Percentiles rank a stretch among this genome's conserved stretches.
phyloP scores from a whole-genome alignment of 116 monocot genomes.

The Cymodocea nodosa region DNA sequence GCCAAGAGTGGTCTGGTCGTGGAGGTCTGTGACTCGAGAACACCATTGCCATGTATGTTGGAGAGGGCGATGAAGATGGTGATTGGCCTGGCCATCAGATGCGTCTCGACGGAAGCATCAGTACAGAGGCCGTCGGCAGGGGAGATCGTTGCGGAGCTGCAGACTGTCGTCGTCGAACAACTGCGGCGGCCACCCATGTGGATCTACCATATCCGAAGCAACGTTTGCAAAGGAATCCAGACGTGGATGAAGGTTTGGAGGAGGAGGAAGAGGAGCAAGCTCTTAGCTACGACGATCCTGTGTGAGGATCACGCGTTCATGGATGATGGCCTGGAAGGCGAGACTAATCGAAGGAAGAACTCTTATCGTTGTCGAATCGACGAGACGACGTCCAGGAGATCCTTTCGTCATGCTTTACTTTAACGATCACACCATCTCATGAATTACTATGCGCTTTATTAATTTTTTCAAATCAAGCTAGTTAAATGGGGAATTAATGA shows the following conservation, averaged over 20 bases:
- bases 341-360: too few species aligned
- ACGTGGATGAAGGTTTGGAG: neutral
- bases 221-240: conserved; percentile 5
- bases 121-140: conserved; percentile 43
- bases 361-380: too few species aligned
- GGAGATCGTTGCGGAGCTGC: conserved; percentile 48
- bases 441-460: too few species aligned
- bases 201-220: neutral
- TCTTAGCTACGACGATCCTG: conserved; percentile 4
- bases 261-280: conserved; percentile 2
- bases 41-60: conserved; percentile 3
- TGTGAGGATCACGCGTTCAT: neutral
- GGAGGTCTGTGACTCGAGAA: conserved; percentile 25
- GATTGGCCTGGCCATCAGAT: conserved; percentile 32
- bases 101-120: conserved; percentile 29
- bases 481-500: too few species aligned
- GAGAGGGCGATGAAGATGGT: conserved; percentile 15
- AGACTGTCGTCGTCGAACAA: neutral
- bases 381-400: too few species aligned
- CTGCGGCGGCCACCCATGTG: neutral
- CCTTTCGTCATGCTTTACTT: too few species aligned
- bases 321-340: too few species aligned
- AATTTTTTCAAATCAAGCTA: too few species aligned
- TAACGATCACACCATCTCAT: too few species aligned
- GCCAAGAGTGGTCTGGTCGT: conserved; percentile 4